Conservation (phyloP, 1,139 yeast species). For the Hanseniaspora gamundiae region DNA sequence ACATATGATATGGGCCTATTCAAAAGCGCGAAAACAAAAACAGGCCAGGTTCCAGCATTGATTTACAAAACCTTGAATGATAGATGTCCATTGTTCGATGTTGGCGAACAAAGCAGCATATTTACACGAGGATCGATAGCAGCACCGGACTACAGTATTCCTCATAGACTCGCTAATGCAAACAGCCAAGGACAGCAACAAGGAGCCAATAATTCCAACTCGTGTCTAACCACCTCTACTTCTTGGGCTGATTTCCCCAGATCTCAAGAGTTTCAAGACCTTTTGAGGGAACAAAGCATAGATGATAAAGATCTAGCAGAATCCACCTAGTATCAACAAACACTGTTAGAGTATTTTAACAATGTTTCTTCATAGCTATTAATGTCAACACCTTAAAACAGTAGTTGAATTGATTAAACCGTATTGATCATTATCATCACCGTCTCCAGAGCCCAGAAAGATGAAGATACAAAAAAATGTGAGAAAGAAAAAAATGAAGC, state of each 20-base stretch:
- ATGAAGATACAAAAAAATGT: too few relatives aligned
- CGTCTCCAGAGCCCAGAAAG: too few relatives aligned
- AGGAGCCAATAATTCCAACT: too few relatives aligned
- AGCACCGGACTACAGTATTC: neutral
- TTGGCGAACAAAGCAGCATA: too few relatives aligned
- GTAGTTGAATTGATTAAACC: neutral
- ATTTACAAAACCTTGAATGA: neutral
- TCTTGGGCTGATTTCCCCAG: neutral
- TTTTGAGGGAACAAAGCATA: conserved; percentile 2
- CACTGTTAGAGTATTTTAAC: conserved; percentile 7
- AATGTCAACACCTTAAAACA: too few relatives aligned
- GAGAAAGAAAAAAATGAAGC: too few relatives aligned
- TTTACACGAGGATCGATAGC: neutral
- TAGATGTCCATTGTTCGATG: neutral
- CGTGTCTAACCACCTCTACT: neutral
- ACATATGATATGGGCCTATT: too few relatives aligned
- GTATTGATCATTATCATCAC: neutral
- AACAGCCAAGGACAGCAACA: too few relatives aligned
- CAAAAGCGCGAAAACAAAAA: neutral
- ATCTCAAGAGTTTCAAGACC: neutral
- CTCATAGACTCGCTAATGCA: too few relatives aligned
- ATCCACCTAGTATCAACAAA: conserved; percentile 12
- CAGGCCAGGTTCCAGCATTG: neutral
- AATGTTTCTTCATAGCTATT: neutral
- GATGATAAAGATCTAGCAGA: conserved; percentile 11